phyloP scores from a whole-genome alignment of 2,329 filamentous ascomycete genomes.

The Gyromitra esculenta region DNA sequence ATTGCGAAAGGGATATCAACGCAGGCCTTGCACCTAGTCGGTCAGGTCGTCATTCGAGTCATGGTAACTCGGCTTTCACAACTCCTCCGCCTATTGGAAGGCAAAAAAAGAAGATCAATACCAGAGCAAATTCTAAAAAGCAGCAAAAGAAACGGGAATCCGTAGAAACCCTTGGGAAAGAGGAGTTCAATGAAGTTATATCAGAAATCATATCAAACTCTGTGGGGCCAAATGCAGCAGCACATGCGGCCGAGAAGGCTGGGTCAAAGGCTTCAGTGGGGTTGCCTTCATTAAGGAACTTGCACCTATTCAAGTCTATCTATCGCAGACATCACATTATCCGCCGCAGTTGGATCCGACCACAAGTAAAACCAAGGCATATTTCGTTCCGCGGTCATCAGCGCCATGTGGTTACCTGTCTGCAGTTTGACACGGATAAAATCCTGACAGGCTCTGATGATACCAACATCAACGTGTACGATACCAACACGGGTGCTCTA shows the following conservation, averaged over 20 bases:
- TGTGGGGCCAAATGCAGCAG: slow-evolving; percentile 86
- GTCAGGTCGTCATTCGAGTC: slow-evolving; percentile 49
- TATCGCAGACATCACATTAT: slow-evolving; percentile 94
- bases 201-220: slow-evolving; percentile 63
- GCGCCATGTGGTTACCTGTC: slow-evolving; percentile 93
- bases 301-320: slow-evolving; percentile 95
- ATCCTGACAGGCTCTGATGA: slow-evolving; percentile 98
- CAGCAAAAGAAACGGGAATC: slow-evolving; percentile 67
- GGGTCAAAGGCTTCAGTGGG: slow-evolving; percentile 85
- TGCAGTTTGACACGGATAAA: slow-evolving; percentile 98
- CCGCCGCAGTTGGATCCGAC: slow-evolving; percentile 87
- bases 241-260: slow-evolving; percentile 81
- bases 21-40: slow-evolving; percentile 46
- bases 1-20: slow-evolving; percentile 81
- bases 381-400: slow-evolving; percentile 97
- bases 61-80: slow-evolving; percentile 52
- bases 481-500: slow-evolving; percentile 90
- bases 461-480: slow-evolving; percentile 96
- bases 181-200: slow-evolving; percentile 58
- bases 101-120: slow-evolving; percentile 64
- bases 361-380: slow-evolving; percentile 83
- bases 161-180: slow-evolving; percentile 59
- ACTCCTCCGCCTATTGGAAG: slow-evolving; percentile 58
- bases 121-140: slow-evolving; percentile 64
- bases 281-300: slow-evolving; percentile 77